Evolutionary conservation across 352 stramenopile genomes (phyloP), one percentile per base, ranked within the genome.

Genomic region (Phytophthora aleatoria): DNA sequence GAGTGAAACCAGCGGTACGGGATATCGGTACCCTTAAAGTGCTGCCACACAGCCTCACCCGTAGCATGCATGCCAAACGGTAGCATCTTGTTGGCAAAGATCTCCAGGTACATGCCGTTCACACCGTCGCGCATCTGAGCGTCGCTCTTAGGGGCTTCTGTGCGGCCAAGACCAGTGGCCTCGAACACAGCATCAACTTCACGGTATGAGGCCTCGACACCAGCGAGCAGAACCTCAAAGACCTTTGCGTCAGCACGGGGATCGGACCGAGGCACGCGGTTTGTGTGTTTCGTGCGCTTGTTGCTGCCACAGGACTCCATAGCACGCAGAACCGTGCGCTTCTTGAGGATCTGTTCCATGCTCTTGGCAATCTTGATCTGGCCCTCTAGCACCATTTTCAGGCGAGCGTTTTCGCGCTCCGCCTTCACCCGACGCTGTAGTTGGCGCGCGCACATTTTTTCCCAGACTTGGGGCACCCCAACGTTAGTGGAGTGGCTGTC

Each of bases 281-380:
- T 61, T 12, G 68, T 62, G 36, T 61, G 58, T 33, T 77, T 74
- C 12, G 64, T 67, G 30, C 65, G 69, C 42, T 77, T 74, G 48
- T 69, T 74, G 35, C 64, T 71, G 8, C 64, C 64, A 35, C 64
- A 70, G 24, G 61, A 66, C 24, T 65, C 64, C 45, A 67, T 68
- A 15, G 50, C n/a, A n/a, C 61, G 67, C 52, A 72, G 42, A 20
- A 74, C 66, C 1, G 60, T 73, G 16, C 64, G 68, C 38, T 79
- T 76, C 35, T 57, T 67, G 20, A 79, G 59, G 31, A 76, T 64
- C 43, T 73, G 64, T 45, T 76, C 63, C 55, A 79, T 68, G 44
- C 68, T 79, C 49, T 76, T 76, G 42, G 71, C 71, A 31, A 79
- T 72, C 42, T 76, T 76, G 33, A 79, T 65, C 64, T 79, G 71